These are phyloP conservation scores for Phytopythium mirpurense DNA, from an alignment of 352 stramenopile species.

Conservation along the genomic window DNA sequence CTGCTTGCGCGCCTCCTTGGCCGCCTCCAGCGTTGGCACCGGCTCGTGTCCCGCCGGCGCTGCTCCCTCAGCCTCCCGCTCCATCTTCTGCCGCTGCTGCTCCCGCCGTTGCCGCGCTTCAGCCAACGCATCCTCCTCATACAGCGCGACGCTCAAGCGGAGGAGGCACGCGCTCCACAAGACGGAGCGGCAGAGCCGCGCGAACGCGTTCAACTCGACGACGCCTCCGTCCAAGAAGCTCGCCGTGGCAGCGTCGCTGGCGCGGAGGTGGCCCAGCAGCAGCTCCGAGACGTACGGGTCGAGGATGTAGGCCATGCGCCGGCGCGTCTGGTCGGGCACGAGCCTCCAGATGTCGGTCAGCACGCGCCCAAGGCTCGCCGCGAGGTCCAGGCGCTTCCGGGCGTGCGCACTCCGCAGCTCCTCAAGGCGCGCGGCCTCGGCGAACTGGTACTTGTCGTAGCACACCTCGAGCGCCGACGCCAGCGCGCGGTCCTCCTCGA, in stretches of 20 bases:
- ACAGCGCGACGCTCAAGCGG: constrained; percentile 36
- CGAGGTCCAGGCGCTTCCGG: constrained; percentile 32
- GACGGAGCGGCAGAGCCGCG: constrained; percentile 47
- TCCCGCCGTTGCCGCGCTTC: constrained; percentile 8
- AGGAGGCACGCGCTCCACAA: constrained; percentile 51
- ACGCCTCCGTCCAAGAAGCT: constrained; percentile 15
- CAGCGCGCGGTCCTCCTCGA: constrained; percentile 41
- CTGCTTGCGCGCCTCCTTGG: constrained; percentile 23
- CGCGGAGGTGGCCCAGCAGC: constrained; percentile 35
- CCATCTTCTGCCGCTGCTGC: constrained; percentile 17
- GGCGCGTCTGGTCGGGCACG: constrained; percentile 39
- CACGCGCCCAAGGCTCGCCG: constrained; percentile 31
- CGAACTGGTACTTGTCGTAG: constrained; percentile 76
- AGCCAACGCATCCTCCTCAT: constrained; percentile 36
- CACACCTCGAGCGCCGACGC: constrained; percentile 49
- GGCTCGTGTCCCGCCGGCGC: not conserved
- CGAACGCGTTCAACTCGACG: constrained; percentile 62
- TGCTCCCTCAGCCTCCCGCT: constrained; percentile 4
- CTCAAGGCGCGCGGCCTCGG: constrained; percentile 66
- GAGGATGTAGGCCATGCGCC: constrained; percentile 45
- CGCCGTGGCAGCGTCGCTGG: constrained; percentile 7
- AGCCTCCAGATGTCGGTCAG: constrained; percentile 54
- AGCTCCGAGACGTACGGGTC: constrained; percentile 68
- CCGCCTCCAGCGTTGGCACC: not conserved
- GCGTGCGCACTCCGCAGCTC: constrained; percentile 51